Conservation (phyloP, 1,139 yeast genomes). For the Starmera stellimalicola region DNA sequence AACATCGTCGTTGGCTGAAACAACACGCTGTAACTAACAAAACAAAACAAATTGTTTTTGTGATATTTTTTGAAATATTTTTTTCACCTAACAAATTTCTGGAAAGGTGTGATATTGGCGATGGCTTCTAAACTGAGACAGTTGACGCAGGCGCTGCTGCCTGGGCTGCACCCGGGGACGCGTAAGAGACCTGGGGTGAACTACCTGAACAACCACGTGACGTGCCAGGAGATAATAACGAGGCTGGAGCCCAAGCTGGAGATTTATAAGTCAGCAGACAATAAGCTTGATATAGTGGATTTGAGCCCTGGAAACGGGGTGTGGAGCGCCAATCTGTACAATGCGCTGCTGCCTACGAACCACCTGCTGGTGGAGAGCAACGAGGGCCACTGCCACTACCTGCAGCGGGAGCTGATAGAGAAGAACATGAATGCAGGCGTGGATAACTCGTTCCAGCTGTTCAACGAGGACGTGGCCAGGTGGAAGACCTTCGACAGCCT, state of each 20-base stretch:
- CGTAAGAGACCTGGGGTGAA: neutral
- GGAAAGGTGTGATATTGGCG: too few relatives aligned
- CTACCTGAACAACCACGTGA: neutral
- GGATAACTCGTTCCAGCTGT: neutral
- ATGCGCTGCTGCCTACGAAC: conserved; percentile 45
- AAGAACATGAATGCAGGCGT: neutral
- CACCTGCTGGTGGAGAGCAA: conserved; percentile 47
- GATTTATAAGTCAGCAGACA: neutral
- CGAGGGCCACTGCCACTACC: neutral
- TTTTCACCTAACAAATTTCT: too few relatives aligned
- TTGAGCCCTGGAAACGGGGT: conserved; percentile 16
- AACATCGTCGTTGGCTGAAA: conserved; percentile 13
- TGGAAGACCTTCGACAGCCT: conserved; percentile 52
- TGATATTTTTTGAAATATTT: too few relatives aligned
- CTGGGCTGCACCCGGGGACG: neutral
- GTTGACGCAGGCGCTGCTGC: neutral
- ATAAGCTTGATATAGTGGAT: neutral
- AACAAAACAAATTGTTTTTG: too few relatives aligned
- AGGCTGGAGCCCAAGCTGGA: neutral
- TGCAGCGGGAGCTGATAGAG: neutral
- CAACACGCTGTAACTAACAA: too few relatives aligned
- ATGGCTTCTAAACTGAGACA: neutral
- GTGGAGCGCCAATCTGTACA: conserved; percentile 40
- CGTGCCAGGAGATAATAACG: neutral
- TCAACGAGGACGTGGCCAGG: too few relatives aligned